Percentiles rank a stretch among this genome's conserved stretches.
These are phyloP conservation scores for Nissolia schottii DNA, from an alignment of 306 rosid species.

Conservation along the genomic window DNA sequence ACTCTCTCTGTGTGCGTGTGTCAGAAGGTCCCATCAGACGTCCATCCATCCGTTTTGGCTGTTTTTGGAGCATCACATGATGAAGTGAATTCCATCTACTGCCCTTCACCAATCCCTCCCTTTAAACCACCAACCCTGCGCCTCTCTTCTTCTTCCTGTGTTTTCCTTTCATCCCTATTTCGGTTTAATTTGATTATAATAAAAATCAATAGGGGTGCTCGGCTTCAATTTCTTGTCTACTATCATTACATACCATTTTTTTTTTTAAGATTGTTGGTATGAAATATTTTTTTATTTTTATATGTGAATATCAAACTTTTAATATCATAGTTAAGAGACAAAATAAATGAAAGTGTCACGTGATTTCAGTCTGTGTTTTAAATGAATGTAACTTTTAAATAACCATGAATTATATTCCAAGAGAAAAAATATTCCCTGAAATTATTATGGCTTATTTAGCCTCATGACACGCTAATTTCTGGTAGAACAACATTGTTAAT, in stretches of 20 bases:
- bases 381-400: background rate
- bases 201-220: background rate
- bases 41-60: conserved; percentile 50
- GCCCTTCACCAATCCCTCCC: background rate
- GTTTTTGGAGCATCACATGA: conserved; percentile 49
- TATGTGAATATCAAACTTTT: no score
- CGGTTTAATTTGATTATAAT: background rate
- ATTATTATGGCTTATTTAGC: background rate
- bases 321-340: background rate
- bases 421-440: background rate
- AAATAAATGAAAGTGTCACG: background rate
- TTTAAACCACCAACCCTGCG: background rate
- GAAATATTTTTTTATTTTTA: no score
- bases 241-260: background rate
- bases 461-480: background rate
- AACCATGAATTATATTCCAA: background rate
- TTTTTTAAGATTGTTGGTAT: no score
- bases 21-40: conserved; percentile 67
- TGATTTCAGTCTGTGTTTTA: background rate
- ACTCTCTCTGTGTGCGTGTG: conserved; percentile 28
- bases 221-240: background rate
- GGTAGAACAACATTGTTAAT: background rate
- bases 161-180: background rate
- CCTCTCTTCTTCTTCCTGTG: background rate
- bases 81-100: conserved; percentile 7